Conservation (phyloP, 2,329 filamentous ascomycete species). For the Colletotrichum filicis region DNA sequence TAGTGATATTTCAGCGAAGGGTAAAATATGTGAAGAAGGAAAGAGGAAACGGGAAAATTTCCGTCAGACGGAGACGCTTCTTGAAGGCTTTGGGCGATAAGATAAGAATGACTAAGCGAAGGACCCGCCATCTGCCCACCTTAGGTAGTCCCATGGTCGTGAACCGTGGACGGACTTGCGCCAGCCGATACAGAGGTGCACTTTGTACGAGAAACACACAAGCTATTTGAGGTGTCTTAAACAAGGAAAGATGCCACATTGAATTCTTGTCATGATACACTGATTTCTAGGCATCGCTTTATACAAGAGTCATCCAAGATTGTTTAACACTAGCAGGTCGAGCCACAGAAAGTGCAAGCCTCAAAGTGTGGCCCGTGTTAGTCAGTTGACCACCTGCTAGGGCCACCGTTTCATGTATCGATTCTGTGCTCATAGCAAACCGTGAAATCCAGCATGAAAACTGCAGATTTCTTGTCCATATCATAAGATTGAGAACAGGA, state of each 20-base stretch:
- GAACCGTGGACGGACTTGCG: not conserved
- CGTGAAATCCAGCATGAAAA: not conserved
- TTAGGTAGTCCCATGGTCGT: too few relatives aligned
- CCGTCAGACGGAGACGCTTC: not conserved
- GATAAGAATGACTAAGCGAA: slow-evolving; percentile 29
- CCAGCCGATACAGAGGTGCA: not conserved
- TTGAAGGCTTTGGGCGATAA: slow-evolving; percentile 27
- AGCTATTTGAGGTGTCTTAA: not conserved
- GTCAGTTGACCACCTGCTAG: slow-evolving; percentile 17
- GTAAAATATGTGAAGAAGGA: slow-evolving; percentile 58
- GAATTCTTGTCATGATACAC: not conserved
- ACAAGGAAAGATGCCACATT: not conserved
- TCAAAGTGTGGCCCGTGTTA: slow-evolving; percentile 3
- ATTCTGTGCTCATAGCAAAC: not conserved
- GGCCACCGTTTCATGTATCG: slow-evolving; percentile 19
- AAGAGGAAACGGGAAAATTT: slow-evolving; percentile 22
- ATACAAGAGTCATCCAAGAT: too few relatives aligned
- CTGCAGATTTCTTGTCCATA: not conserved
- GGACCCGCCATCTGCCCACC: not conserved
- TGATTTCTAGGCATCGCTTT: not conserved
- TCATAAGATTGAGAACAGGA: not conserved
- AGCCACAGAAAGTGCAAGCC: not conserved
- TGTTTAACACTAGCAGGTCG: not conserved
- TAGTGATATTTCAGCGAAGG: slow-evolving; percentile 53
- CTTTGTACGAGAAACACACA: not conserved